phyloP scores from a whole-genome alignment of 73 alveolate genomes.

The Breviolum minutum region DNA sequence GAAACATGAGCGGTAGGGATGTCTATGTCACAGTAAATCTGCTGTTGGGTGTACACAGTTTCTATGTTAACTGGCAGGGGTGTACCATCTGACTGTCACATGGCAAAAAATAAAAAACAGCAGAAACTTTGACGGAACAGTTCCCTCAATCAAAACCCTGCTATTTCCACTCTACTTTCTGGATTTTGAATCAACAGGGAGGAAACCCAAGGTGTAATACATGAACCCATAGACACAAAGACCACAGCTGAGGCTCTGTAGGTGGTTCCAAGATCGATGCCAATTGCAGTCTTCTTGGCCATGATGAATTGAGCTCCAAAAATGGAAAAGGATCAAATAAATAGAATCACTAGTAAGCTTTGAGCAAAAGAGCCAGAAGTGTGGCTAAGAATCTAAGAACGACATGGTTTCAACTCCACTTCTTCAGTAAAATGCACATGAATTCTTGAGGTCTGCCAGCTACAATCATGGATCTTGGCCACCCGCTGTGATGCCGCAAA shows the following conservation, averaged over 20 bases:
- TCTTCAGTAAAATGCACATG: slow-evolving; percentile 96
- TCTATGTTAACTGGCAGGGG: too few relatives aligned
- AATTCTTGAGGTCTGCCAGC: slow-evolving; percentile 95
- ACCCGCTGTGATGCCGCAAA: background rate
- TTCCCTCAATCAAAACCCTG: too few relatives aligned
- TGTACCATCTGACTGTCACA: background rate
- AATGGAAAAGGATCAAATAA: background rate
- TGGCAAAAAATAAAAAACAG: background rate
- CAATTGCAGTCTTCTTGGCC: slow-evolving; percentile 90
- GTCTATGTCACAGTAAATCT: too few relatives aligned
- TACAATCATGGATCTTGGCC: background rate
- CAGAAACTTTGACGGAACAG: too few relatives aligned
- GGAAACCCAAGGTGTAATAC: too few relatives aligned
- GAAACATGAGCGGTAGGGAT: too few relatives aligned
- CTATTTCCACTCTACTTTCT: too few relatives aligned
- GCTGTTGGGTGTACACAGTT: too few relatives aligned
- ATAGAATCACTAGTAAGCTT: background rate
- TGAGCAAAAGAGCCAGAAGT: too few relatives aligned
- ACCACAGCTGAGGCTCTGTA: slow-evolving; percentile 96
- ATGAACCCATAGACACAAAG: background rate
- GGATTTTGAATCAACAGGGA: too few relatives aligned
- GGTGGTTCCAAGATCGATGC: slow-evolving; percentile 98
- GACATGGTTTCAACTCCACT: slow-evolving; percentile 25
- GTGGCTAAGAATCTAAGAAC: background rate
- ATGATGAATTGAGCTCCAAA: slow-evolving; percentile 44